Base-by-base conservation (phyloP, 345 rosid species). In the Dovyalis caffra region DNA sequence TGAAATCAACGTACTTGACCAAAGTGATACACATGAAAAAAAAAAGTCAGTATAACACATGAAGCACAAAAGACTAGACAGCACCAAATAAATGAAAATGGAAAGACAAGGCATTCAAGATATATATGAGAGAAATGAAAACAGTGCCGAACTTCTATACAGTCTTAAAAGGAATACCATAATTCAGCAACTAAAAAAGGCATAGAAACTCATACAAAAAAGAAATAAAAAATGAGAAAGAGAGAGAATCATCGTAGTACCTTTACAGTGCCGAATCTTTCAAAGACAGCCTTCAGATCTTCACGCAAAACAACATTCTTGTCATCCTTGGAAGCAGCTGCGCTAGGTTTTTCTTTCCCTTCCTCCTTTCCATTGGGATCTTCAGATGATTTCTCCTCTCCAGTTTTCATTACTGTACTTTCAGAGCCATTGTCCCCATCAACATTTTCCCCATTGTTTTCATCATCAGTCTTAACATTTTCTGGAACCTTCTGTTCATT, bases 261-360 rank as follows among this genome's bases (percentile, higher is more conserved):
- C 98, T 90, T 93, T 60, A 95, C 91, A 81, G 77, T 86, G 74
- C 98, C 99, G 65, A 89, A 93, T 75, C 85, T 91, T 43, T 79
- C 78, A 66, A 91, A 90, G 60, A 88, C 75, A 16, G 79, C 86
- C 88, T 91, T 95, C 81, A 95, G 85, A 89, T 95, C 99, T 83
- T 95, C 98, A 1, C 97, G 97, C 78, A 89, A 31, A 31, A 95
- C 94, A 80, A 93, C 92, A 78, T 95, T 85, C 81, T 76, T 84
- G 57, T 86, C 81, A 68, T 91, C 78, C 70, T 85, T 87, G 73
- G 84, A 87, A 69, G 79, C 78, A 62, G 84, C 84, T 72, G 86
- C 70, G 35, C 84, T 80, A 40, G 86, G 71, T 75, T 83, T 88
- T 69, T 75, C 88, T 75, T 80, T 87, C 58, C 65, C 82, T 74